Evolutionary conservation across 345 rosid species (phyloP).

Genomic region (Syzygium jambos): DNA sequence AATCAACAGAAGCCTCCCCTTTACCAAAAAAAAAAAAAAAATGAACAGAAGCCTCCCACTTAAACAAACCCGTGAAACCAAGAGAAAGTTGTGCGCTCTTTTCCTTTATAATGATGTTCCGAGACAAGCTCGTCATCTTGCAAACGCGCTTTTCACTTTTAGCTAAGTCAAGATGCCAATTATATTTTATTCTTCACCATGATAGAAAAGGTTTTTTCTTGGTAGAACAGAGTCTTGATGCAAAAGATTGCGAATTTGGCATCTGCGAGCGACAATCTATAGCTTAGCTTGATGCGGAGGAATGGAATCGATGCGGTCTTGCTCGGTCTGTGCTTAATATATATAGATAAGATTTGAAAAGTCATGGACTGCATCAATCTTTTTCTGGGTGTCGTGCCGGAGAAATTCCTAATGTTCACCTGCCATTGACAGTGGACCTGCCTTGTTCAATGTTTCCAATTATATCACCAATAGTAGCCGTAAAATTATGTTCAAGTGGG

Average conservation of each 20-base stretch:
- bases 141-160: background rate
- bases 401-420: background rate
- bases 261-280: background rate
- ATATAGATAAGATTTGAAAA: background rate
- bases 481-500: background rate
- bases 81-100: background rate
- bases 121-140: background rate
- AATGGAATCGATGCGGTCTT: background rate
- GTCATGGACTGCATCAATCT: background rate
- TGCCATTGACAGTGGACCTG: background rate
- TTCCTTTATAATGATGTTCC: background rate
- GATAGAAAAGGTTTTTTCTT: background rate
- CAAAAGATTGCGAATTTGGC: background rate
- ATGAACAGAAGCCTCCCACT: background rate
- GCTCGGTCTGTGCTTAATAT: background rate
- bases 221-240: background rate
- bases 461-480: background rate
- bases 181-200: background rate
- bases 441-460: background rate
- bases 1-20: background rate
- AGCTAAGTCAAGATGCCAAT: background rate
- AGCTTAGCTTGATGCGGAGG: background rate
- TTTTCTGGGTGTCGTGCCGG: background rate
- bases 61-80: background rate
- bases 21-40: no score